Base-by-base conservation (phyloP, 2,329 filamentous ascomycete species). In the Dothiorella sarmentorum region DNA sequence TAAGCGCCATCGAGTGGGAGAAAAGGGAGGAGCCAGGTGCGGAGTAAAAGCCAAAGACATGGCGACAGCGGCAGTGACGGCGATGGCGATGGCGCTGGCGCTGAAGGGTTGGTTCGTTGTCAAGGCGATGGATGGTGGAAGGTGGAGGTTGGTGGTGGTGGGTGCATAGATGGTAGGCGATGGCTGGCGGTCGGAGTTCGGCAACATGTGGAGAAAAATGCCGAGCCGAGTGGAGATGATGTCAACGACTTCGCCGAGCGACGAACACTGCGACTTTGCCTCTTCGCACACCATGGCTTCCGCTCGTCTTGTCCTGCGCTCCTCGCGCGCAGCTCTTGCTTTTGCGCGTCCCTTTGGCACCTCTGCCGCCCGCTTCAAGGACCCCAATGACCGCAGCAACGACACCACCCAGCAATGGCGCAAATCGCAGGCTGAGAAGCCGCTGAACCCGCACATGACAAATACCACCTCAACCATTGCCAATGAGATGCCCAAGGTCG, bases 401-500 rank as follows among this genome's bases (percentile, higher is more conserved):
- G 79, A 82, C 63, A 85, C 77, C 10, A 77, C 78, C 20, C 74
- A 79, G 56, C 76, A 78, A 49, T 80, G 84, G 68, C 78, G 83
- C 63, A 78, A 82, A 64, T 75, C 75, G 61, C 83, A 86, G 71
- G 80, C 72, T 27, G 76, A 81, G 61, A 86, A 82, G 73, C 74
- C 80, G 1, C 69, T 82, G 27, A 86, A 86, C 64, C 84, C 82
- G 18, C 81, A 84, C 65, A 74, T 87, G 69, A 85, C 85, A 29
- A 86, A 86, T 70, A 85, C 83, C 1, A 86, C 77, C 55, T 85
- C 83, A 7, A 86, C 84, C 10, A 82, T 85, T 67, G 76, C 80
- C 59, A 85, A 85, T 67, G 80, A 84, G 63, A 84, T 85, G 76
- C 84, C 84, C 22, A 80, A 74, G 37, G 76, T 85, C 24, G 85